These are phyloP conservation scores for Xylaria acuta DNA, from an alignment of 495 filamentous ascomycete genomes.

Conservation along the genomic window DNA sequence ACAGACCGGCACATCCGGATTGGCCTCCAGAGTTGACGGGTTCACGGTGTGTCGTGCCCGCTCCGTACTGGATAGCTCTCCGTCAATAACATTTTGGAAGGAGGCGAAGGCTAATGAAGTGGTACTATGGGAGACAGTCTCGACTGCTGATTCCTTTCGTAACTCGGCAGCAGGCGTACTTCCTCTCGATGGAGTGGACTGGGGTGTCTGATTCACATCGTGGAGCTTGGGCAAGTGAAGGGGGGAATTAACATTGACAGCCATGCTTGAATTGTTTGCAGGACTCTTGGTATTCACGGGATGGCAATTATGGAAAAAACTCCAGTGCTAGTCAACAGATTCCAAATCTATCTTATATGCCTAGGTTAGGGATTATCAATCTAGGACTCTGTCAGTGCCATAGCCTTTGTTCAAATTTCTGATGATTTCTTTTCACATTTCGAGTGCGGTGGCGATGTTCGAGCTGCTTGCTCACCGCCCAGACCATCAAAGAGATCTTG, in stretches of 20 bases:
- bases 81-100: slow-evolving; percentile 20
- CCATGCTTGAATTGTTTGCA: not conserved
- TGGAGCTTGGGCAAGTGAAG: no score
- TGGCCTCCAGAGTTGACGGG: slow-evolving; percentile 9
- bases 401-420: not conserved
- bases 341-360: not conserved
- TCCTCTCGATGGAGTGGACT: no score
- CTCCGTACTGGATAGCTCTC: slow-evolving; percentile 5
- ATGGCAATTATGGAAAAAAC: not conserved
- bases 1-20: slow-evolving; percentile 11
- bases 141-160: no score
- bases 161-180: no score
- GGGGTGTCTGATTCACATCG: no score
- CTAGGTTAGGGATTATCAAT: not conserved
- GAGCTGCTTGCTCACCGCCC: not conserved
- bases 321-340: not conserved
- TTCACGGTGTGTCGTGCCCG: slow-evolving; percentile 18
- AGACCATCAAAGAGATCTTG: not conserved
- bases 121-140: not conserved
- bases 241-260: no score
- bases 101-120: slow-evolving; percentile 5
- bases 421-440: not conserved
- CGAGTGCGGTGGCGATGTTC: not conserved
- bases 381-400: not conserved
- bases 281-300: not conserved